These are phyloP conservation scores for Saccharomyces hybrid DNA, from an alignment of 1,139 yeast genomes.

Conservation along the genomic window DNA sequence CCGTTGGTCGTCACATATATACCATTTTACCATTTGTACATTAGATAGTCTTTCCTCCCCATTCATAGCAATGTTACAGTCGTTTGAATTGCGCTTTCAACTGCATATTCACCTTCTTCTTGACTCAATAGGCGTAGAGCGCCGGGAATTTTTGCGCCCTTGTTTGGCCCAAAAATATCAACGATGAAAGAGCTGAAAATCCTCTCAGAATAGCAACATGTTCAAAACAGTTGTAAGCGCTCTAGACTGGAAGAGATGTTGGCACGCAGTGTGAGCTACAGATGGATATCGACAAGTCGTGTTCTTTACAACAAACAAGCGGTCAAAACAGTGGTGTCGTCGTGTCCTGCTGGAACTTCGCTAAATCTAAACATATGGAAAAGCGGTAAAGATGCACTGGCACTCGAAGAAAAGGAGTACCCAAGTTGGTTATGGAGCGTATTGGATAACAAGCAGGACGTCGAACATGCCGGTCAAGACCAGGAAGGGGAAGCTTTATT, in stretches of 20 bases:
- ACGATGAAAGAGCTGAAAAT: neutral
- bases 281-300: neutral
- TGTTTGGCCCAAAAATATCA: neutral
- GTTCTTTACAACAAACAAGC: constrained; percentile 3
- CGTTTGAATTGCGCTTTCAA: neutral
- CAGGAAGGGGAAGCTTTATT: constrained; percentile 56
- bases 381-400: constrained; percentile 81
- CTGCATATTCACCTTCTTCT: neutral
- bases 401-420: constrained; percentile 78
- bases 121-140: neutral
- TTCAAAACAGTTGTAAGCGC: neutral
- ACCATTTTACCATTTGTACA: neutral
- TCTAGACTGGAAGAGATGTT: neutral
- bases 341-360: constrained; percentile 70
- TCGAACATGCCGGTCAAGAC: constrained; percentile 20
- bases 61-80: neutral
- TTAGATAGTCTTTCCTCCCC: neutral
- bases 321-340: constrained; percentile 24
- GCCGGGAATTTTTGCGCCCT: neutral
- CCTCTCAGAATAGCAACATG: neutral
- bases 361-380: constrained; percentile 72
- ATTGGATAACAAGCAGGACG: constrained; percentile 40
- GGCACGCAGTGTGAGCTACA: neutral
- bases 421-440: constrained; percentile 96
- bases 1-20: neutral